Percentiles rank a stretch among this genome's conserved stretches.
Evolutionary conservation across 2,329 filamentous ascomycete genomes (phyloP).

Genomic region (Thermothelomyces thermophilus): DNA sequence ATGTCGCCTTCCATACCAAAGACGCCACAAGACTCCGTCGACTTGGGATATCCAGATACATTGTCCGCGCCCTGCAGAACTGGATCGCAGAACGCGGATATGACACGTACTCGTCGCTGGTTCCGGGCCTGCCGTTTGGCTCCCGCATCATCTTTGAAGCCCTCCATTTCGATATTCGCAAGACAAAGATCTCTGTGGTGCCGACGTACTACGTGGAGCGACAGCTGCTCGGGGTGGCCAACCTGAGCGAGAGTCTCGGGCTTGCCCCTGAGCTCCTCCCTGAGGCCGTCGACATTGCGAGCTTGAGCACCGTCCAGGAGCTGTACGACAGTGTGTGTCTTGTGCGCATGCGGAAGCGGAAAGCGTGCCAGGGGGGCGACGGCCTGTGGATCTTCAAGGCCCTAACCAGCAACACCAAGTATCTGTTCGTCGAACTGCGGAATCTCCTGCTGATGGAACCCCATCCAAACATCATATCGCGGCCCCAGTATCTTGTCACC

Average conservation of each 20-base stretch:
- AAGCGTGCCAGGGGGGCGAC: slow-evolving; percentile 22
- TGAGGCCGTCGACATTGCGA: slow-evolving; percentile 41
- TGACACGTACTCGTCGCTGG: slow-evolving; percentile 31
- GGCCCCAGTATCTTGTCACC: slow-evolving; percentile 48
- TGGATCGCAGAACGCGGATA: slow-evolving; percentile 37
- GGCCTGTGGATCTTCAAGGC: slow-evolving; percentile 51
- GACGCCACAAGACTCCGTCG: slow-evolving; percentile 41
- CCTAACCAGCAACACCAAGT: slow-evolving; percentile 51
- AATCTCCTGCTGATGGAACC: slow-evolving; percentile 46
- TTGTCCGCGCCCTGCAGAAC: slow-evolving; percentile 47
- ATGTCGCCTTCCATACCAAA: slow-evolving; percentile 49
- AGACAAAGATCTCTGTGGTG: slow-evolving; percentile 41
- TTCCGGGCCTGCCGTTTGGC: slow-evolving; percentile 48
- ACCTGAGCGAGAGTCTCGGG: slow-evolving; percentile 40
- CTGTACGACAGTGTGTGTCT: slow-evolving; percentile 55
- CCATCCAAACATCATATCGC: slow-evolving; percentile 47
- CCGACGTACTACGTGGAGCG: slow-evolving; percentile 48
- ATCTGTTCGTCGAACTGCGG: slow-evolving; percentile 55
- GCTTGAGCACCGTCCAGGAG: slow-evolving; percentile 46
- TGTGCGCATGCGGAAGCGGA: slow-evolving; percentile 33
- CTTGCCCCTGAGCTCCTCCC: slow-evolving; percentile 35
- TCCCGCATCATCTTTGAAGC: slow-evolving; percentile 50
- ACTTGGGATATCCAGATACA: slow-evolving; percentile 47
- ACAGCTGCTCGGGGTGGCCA: slow-evolving; percentile 41
- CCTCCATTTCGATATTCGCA: slow-evolving; percentile 40